phyloP scores from a whole-genome alignment of 345 rosid species.

The Tarenaya hassleriana region DNA sequence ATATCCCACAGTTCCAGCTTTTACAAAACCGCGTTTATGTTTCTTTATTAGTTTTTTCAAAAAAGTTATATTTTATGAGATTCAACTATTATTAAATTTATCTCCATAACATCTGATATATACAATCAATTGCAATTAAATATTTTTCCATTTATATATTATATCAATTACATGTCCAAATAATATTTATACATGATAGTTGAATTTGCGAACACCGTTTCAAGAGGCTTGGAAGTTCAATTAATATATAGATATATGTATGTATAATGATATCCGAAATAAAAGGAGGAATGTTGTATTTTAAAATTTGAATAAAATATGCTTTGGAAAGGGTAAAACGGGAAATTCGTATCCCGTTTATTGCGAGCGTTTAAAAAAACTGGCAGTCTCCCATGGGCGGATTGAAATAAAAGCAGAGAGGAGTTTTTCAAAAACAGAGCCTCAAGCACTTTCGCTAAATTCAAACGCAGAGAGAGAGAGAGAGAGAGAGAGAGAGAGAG shows the following conservation, averaged over 20 bases:
- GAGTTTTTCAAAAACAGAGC: conserved; percentile 2
- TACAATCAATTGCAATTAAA: too few relatives aligned
- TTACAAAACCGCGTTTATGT: conserved; percentile 25
- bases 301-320: conserved; percentile 9
- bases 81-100: too few relatives aligned
- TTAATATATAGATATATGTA: too few relatives aligned
- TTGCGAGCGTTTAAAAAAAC: conserved; percentile 5
- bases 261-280: too few relatives aligned
- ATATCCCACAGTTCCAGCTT: conserved; percentile 12
- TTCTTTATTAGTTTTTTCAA: neutral
- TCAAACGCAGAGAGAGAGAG: too few relatives aligned
- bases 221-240: too few relatives aligned
- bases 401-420: conserved; percentile 22
- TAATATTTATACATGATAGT: too few relatives aligned
- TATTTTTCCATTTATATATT: too few relatives aligned
- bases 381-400: conserved; percentile 12
- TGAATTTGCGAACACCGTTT: too few relatives aligned
- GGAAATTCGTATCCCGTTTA: neutral
- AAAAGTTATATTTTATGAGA: neutral
- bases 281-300: neutral
- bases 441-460: neutral
- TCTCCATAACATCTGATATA: too few relatives aligned
- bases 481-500: too few relatives aligned
- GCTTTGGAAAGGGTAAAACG: conserved; percentile 17
- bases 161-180: too few relatives aligned